Base-by-base conservation (phyloP, 257 asterid species). In the Haberlea rhodopensis region DNA sequence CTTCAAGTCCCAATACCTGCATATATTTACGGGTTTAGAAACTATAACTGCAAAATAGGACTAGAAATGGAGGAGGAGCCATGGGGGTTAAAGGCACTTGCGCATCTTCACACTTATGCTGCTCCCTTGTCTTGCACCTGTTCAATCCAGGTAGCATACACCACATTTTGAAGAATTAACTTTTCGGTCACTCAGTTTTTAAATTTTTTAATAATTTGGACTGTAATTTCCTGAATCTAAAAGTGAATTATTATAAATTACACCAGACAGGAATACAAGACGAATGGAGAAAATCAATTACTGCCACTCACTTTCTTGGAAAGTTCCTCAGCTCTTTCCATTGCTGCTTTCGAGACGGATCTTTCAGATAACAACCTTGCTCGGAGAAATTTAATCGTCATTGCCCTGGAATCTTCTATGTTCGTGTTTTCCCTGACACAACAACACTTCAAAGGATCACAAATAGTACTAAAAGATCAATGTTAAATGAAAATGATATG, bases 301-400 rank as follows among this genome's bases (percentile, higher is more conserved):
- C 48, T 40, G 48, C 18, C 18, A 75, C 87, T 77, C 71, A 94
- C 99, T 95, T 87, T 87, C 73, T 74, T 81, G 73, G 96, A 73
- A 69, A 94, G 92, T 62, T 90, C 97, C 76, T 90, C 83, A 43
- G 95, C 96, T 86, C 96, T 83, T 81, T 84, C 87, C 71, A 79
- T 83, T 24, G 95, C 95, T 13, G 90, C 56, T 75, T 78, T 85
- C 28, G 95, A 92, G 70, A 90, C 81, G 18, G 99, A 89, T 73
- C 96, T 89, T 84, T 92, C 97, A 60, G 97, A 71, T 73, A 89
- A 78, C 78, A 92, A 77, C 75, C 91, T 78, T 59, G 84, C 95
- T 57, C 95, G 86, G 51, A 92, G 94, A 82, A 81, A 92, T 57
- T 94, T 94, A 66, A 94, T 74, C 32, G 96, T 87, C 87, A 78